Base-by-base conservation (phyloP, 2,329 filamentous ascomycete species). In the Monosporascus cannonballus region DNA sequence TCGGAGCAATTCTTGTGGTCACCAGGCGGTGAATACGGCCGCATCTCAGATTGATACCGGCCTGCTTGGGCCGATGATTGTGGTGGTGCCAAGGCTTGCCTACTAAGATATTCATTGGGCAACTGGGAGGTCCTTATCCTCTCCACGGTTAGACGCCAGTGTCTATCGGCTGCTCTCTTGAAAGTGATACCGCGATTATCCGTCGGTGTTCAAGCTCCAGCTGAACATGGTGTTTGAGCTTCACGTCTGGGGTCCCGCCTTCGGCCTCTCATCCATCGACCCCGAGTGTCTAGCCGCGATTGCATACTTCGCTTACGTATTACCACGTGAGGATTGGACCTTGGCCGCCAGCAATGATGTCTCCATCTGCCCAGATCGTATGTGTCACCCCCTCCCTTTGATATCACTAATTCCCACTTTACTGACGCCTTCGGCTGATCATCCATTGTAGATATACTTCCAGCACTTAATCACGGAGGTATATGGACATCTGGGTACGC, bases 201-300 rank as follows among this genome's bases (percentile, higher is more conserved):
- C 38, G 30, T 36, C 30, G 20, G 20, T 27, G 25, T 8, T 2
- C 18, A 9, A 42, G n/a, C 44, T 25, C 20, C 18, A 39, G 25
- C 41, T 14, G 17, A 47, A 48, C 50, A 73, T 71, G 69, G 64
- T 83, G 57, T 73, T 90, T 48, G 83, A 93, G 72, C 81, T 99
- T 55, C 88, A 96, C 72, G 81, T 96, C 65, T 96, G 92, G 87
- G 92, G 92, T 48, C 86, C 90, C 51, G 92, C 89, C 41, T 96
- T 96, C 69, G 85, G 85, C 41, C 81, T 96, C 45, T 86, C 93
- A 15, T 97, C 94, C 44, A 87, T 97, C 63, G 92, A 97, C 65
- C 78, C 93, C 46, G 89, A 96, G 75, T 97, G 92, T 67, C 82
- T 96, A 55, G 92, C 92, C 27, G 79, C 87, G 44, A 84, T 96